Conservation (phyloP, 2,329 filamentous ascomycete genomes). For the Alternaria ventricosa region DNA sequence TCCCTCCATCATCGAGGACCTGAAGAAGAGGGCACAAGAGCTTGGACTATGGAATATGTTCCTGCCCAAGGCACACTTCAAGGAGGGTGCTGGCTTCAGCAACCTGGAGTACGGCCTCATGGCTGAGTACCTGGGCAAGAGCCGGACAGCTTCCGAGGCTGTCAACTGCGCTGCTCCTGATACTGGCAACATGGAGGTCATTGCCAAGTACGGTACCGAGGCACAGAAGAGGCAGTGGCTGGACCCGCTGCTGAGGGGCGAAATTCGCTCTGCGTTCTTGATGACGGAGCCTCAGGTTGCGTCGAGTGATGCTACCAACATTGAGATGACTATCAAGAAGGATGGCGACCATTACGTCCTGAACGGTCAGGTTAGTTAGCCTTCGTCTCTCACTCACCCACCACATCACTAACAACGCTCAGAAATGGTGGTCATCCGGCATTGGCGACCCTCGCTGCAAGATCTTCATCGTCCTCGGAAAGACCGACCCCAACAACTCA, state of each 20-base stretch:
- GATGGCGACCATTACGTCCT: constrained; percentile 90
- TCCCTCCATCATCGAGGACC: constrained; percentile 82
- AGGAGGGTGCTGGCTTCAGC: constrained; percentile 89
- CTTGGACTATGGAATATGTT: constrained; percentile 99
- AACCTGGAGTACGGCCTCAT: constrained; percentile 98
- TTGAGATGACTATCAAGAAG: constrained; percentile 78
- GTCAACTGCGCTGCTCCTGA: constrained; percentile 91
- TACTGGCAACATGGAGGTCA: constrained; percentile 94
- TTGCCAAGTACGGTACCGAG: constrained; percentile 89
- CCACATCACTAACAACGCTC: constrained; percentile 57
- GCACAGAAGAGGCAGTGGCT: constrained; percentile 87
- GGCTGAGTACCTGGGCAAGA: constrained; percentile 94
- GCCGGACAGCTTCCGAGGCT: constrained; percentile 71
- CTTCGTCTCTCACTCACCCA: no score
- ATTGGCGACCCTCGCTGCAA: constrained; percentile 91
- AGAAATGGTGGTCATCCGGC: constrained; percentile 99
- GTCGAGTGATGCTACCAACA: constrained; percentile 91
- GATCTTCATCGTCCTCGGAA: constrained; percentile 97
- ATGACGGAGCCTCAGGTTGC: constrained; percentile 94
- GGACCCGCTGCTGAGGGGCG: constrained; percentile 77
- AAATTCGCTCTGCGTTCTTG: constrained; percentile 87
- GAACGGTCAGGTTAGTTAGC: constrained; percentile 73
- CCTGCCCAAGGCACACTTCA: constrained; percentile 92
- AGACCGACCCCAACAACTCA: constrained; percentile 77
- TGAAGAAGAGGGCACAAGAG: constrained; percentile 82